A percentile compares a stretch with the other conserved stretches of the same genome.
Evolutionary conservation across 768 basidiomycete species (phyloP).

Genomic region (Chalciporus sphaerocephalus): DNA sequence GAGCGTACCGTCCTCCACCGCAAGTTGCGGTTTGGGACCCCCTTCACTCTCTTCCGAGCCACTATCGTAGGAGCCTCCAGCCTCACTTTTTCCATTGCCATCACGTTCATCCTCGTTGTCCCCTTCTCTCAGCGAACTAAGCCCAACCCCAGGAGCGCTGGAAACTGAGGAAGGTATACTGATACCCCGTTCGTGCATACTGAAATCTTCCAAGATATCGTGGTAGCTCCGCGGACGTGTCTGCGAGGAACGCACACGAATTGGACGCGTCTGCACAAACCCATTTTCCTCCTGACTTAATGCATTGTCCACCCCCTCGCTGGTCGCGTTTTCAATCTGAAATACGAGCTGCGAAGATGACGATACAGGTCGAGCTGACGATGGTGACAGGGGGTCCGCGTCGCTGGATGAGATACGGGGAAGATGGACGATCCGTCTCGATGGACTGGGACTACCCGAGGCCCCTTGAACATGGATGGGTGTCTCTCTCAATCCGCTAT

Average conservation of each 20-base stretch:
- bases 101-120: conserved; percentile 12
- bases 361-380: not conserved
- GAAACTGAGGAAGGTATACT: conserved; percentile 31
- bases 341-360: conserved; percentile 3
- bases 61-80: not conserved
- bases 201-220: conserved; percentile 64
- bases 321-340: not conserved
- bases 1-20: conserved; percentile 9
- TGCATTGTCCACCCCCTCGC: not conserved
- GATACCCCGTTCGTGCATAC: conserved; percentile 30
- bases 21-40: not conserved
- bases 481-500: conserved; percentile 17
- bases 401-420: conserved; percentile 20
- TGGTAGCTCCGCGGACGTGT: conserved; percentile 59
- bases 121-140: conserved; percentile 21
- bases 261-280: conserved; percentile 13
- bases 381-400: conserved; percentile 1
- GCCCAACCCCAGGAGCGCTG: conserved; percentile 22
- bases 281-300: conserved; percentile 5
- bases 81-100: not conserved
- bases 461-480: conserved; percentile 3
- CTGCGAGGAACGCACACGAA: conserved; percentile 32
- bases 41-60: conserved; percentile 6
- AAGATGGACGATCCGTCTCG: conserved; percentile 17
- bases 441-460: conserved; percentile 20